Percentiles rank a stretch among this genome's conserved stretches.
Conservation (phyloP, 2,329 filamentous ascomycete species). For the Lizonia empirigonia region DNA sequence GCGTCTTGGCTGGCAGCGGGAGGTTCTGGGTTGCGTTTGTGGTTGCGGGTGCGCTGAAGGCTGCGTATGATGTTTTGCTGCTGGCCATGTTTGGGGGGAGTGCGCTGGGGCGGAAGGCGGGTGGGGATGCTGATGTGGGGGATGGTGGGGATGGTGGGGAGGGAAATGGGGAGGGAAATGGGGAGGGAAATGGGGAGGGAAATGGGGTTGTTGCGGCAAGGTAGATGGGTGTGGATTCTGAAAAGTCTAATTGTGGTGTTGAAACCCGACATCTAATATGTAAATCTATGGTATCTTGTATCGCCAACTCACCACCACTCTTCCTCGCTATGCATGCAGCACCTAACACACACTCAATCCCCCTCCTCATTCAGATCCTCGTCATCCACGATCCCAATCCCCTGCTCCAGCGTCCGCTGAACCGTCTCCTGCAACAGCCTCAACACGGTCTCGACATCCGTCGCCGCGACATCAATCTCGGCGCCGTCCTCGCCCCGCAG, state of each 20-base stretch:
- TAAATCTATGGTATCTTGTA: conserved; percentile 12
- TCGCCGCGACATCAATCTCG: not conserved
- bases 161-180: not conserved
- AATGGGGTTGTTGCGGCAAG: not conserved
- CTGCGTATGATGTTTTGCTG: conserved; percentile 44
- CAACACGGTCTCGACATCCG: conserved; percentile 8
- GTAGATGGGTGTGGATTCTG: not conserved
- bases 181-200: not conserved
- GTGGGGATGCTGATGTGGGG: not conserved
- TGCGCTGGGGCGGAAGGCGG: conserved; percentile 15
- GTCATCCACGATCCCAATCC: conserved; percentile 12
- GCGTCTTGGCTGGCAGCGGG: conserved; percentile 40
- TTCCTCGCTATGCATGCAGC: not conserved
- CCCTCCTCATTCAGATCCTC: conserved; percentile 2
- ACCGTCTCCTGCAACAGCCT: conserved; percentile 16
- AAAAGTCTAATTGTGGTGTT: conserved; percentile 1
- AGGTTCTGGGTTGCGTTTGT: conserved; percentile 50
- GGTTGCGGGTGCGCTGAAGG: conserved; percentile 45
- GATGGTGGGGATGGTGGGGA: not conserved
- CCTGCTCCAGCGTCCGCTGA: conserved; percentile 12
- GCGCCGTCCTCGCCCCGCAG: conserved; percentile 13
- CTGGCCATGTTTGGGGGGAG: conserved; percentile 44
- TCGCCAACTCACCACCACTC: not conserved
- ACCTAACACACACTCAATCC: not conserved
- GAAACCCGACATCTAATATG: conserved; percentile 4